Conservation (phyloP, 2,329 filamentous ascomycete species). For the Colletotrichum cordylinicola region DNA sequence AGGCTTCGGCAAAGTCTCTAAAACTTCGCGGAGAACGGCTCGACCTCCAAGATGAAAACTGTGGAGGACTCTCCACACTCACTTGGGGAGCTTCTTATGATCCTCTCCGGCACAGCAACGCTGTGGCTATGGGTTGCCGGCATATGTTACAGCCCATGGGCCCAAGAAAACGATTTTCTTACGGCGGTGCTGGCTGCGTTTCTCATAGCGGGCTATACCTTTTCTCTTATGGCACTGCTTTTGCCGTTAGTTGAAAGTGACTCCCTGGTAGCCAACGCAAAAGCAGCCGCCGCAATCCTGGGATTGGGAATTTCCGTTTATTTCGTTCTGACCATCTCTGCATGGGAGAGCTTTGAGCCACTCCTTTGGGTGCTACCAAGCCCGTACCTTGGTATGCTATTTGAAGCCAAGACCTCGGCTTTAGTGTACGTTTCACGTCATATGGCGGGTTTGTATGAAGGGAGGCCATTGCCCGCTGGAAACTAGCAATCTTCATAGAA, state of each 20-base stretch:
- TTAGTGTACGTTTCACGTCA: not conserved
- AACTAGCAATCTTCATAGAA: not conserved
- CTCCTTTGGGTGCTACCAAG: not conserved
- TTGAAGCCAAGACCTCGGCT: not conserved
- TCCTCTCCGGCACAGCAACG: not conserved
- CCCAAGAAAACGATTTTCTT: not conserved
- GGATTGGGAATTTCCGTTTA: not conserved
- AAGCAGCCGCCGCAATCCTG: not conserved
- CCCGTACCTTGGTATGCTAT: not conserved
- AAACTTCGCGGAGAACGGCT: not conserved
- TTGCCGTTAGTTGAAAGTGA: fast-evolving
- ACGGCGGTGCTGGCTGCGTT: not conserved
- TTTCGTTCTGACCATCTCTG: not conserved
- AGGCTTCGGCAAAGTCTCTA: not conserved
- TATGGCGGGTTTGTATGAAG: not conserved
- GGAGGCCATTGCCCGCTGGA: not conserved
- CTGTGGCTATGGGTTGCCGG: not conserved
- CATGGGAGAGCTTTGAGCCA: not conserved
- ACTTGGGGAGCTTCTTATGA: not conserved
- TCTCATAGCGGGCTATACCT: not conserved
- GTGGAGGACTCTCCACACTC: not conserved
- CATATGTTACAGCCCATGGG: not conserved
- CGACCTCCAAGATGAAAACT: not conserved
- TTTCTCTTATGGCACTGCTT: not conserved
- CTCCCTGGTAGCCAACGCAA: not conserved